Percentiles rank a stretch among this genome's conserved stretches.
These are phyloP conservation scores for Cytospora schulzeri DNA, from an alignment of 2,329 filamentous ascomycete species.

Conservation along the genomic window DNA sequence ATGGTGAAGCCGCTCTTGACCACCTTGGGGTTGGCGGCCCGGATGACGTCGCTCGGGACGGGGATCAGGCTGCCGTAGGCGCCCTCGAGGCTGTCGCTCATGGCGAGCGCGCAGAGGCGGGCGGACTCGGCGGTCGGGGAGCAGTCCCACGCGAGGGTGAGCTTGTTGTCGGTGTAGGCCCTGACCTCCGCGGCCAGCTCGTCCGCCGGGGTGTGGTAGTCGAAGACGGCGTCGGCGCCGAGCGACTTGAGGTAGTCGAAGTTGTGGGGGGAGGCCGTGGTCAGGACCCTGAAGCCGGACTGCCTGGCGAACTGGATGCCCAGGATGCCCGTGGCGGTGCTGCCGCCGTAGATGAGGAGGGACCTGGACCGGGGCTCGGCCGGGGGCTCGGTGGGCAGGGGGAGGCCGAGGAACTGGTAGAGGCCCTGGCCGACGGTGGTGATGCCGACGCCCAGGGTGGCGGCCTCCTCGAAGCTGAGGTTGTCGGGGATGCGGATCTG, in stretches of 20 bases:
- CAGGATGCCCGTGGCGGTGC: slow-evolving; percentile 57
- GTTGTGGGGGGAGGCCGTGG: slow-evolving; percentile 39
- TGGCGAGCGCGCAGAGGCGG: slow-evolving; percentile 10
- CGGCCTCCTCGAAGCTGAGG: slow-evolving; percentile 49
- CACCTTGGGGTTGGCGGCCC: slow-evolving; percentile 43
- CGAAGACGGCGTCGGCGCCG: slow-evolving; percentile 25
- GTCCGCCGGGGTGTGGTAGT: slow-evolving; percentile 23
- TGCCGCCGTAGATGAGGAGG: slow-evolving; percentile 45
- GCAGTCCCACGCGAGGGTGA: slow-evolving; percentile 27
- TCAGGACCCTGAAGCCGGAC: slow-evolving; percentile 39
- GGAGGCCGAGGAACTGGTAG: slow-evolving; percentile 48
- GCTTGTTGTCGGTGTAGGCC: slow-evolving; percentile 7
- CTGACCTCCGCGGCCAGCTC: slow-evolving; percentile 20
- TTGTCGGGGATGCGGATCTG: slow-evolving; percentile 48
- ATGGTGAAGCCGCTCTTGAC: slow-evolving; percentile 31
- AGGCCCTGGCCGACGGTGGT: slow-evolving; percentile 51
- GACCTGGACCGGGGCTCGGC: slow-evolving; percentile 1
- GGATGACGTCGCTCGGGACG: slow-evolving; percentile 30
- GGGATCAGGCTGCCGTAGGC: slow-evolving; percentile 4
- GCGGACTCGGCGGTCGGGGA: slow-evolving; percentile 21
- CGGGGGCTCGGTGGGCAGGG: slow-evolving; percentile 45
- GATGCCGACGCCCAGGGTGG: slow-evolving; percentile 44
- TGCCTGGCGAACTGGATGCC: slow-evolving; percentile 44
- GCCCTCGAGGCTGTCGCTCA: slow-evolving; percentile 10
- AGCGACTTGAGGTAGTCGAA: slow-evolving; percentile 27